Evolutionary conservation across 371 early-diverging fungal species (phyloP), one percentile per base, ranked within the genome.

Genomic region (Basidiobolus meristosporus): DNA sequence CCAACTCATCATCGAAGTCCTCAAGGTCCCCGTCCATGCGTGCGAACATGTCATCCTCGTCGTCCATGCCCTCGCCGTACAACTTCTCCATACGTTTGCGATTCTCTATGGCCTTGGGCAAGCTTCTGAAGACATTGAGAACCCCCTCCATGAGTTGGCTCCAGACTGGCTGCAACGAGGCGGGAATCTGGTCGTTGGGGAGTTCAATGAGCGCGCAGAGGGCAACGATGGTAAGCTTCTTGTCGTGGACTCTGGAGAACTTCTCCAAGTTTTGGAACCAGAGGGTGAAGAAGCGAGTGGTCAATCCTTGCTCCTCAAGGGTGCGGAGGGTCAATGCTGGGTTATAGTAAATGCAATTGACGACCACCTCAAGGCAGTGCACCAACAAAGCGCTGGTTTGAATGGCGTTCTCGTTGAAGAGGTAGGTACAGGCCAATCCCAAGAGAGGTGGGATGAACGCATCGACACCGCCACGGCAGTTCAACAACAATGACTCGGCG

Each of bases 231-330:
- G 68, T 66, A 11, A 91, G 66, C 60, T 83, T 85, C 68, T 87
- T 90, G 61, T 93, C 95, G 50, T 90, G 87, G 4, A 93, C 92
- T 38, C 90, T 65, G 36, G 37, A 42, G 50, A 90, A 82, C 41
- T 66, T 62, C 31, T 65, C 67, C 17, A 84, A 44, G 30, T 65
- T 63, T 31, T 63, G 53, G 57, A 87, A 77, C 82, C 90, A 86
- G 15, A 75, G 53, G 2, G 64, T 65, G 47, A 91, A 86, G 62
- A 91, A 81, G 7, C 68, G 68, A 40, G 70, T 59, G 6, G 84
- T 82, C 62, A 68, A 73, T 34, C 66, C 56, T 39, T 73, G 61
- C 46, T 76, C 71, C 50, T 91, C 90, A 30, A 93, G 56, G 2
- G 80, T 47, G 16, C 54, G 57, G 35, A 93, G 56, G 0, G 92